Conservation (phyloP, 164 flowering plant species). For the Berberis vulgaris region DNA sequence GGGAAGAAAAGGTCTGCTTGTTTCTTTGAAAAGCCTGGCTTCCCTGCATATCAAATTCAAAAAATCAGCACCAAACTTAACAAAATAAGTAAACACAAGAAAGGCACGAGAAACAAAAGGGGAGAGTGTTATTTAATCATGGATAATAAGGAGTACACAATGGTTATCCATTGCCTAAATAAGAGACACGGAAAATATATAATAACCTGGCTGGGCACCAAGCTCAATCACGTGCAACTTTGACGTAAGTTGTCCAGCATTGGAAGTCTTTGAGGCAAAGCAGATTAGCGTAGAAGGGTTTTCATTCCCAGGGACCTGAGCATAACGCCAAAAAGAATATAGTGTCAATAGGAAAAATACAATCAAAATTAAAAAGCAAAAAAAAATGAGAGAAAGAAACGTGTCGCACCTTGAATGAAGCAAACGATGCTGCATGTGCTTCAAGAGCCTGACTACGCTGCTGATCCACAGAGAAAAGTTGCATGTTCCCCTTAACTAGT, state of each 20-base stretch:
- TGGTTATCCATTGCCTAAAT: too few relatives aligned
- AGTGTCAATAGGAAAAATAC: too few relatives aligned
- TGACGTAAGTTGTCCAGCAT: slow-evolving; percentile 93
- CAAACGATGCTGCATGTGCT: slow-evolving; percentile 98
- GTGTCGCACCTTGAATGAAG: slow-evolving; percentile 50
- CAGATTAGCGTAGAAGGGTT: slow-evolving; percentile 72
- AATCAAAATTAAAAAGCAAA: not conserved
- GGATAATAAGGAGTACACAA: too few relatives aligned
- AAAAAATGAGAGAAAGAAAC: slow-evolving; percentile 4
- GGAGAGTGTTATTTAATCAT: too few relatives aligned
- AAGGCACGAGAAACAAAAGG: too few relatives aligned
- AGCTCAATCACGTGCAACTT: slow-evolving; percentile 97
- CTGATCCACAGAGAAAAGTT: slow-evolving; percentile 94
- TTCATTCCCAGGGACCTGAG: slow-evolving; percentile 87
- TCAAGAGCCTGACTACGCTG: slow-evolving; percentile 99
- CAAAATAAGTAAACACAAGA: too few relatives aligned
- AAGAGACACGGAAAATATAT: too few relatives aligned
- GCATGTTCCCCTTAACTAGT: slow-evolving; percentile 97
- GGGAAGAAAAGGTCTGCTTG: slow-evolving; percentile 99
- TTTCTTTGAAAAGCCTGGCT: slow-evolving; percentile 83
- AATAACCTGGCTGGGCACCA: slow-evolving; percentile 90
- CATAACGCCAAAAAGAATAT: not conserved
- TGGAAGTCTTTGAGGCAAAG: slow-evolving; percentile 75
- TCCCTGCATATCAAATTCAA: slow-evolving; percentile 42
- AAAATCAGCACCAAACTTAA: not conserved